Evolutionary conservation across 73 alveolate species (phyloP).

Genomic region (Paramecium pentaurelia): DNA sequence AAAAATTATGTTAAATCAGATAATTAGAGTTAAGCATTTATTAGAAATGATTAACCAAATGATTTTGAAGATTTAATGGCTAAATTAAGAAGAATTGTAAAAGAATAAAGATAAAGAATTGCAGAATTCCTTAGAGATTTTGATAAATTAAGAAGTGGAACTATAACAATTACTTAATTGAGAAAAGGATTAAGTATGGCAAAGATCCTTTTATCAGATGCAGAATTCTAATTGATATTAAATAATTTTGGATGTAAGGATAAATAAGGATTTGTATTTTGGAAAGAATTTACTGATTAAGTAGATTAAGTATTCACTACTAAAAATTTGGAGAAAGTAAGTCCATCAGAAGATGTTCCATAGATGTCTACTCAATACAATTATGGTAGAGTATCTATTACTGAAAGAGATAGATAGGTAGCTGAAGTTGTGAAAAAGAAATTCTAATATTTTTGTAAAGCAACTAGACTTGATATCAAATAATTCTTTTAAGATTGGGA

Average conservation of each 20-base stretch:
- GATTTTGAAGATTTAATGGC: constrained; percentile 89
- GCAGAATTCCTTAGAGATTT: constrained; percentile 93
- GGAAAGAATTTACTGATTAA: constrained; percentile 89
- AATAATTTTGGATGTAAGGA: constrained; percentile 70
- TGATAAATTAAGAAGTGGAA: constrained; percentile 92
- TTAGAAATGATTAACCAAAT: constrained; percentile 75
- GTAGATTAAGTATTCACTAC: constrained; percentile 88
- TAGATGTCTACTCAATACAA: constrained; percentile 73
- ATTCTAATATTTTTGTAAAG: constrained; percentile 69
- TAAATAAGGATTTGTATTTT: constrained; percentile 74
- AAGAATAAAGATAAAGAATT: constrained; percentile 81
- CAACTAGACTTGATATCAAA: constrained; percentile 85
- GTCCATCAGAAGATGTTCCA: constrained; percentile 70
- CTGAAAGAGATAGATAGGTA: constrained; percentile 68
- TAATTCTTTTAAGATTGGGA: constrained; percentile 89
- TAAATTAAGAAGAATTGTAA: constrained; percentile 76
- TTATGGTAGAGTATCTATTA: constrained; percentile 76
- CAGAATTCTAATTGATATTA: constrained; percentile 80
- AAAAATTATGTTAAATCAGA: constrained; percentile 47
- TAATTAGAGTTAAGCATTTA: constrained; percentile 51
- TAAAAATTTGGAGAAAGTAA: constrained; percentile 82
- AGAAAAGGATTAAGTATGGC: constrained; percentile 93
- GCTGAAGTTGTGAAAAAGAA: constrained; percentile 69
- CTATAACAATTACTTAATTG: constrained; percentile 81
- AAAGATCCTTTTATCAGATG: constrained; percentile 78